Conservation (phyloP, 1,284 basidiomycete genomes). For the Vanrija sp. region DNA sequence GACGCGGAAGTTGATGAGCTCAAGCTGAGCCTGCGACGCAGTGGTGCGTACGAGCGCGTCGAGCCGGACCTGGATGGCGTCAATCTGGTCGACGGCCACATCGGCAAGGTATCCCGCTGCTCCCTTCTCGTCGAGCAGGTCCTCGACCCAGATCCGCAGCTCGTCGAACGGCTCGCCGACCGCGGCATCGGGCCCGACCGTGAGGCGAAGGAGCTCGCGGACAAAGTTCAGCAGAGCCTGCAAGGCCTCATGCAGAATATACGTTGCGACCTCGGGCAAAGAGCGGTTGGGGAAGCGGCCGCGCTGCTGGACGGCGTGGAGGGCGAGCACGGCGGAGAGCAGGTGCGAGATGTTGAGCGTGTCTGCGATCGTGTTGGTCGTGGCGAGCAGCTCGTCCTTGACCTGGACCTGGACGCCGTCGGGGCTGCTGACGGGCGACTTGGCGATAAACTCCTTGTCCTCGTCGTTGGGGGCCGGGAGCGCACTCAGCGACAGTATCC, state of each 20-base stretch:
- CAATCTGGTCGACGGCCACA: conserved; percentile 35
- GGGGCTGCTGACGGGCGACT: conserved; percentile 20
- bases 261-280: conserved; percentile 35
- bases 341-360: conserved; percentile 35
- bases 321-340: conserved; percentile 34
- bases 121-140: conserved; percentile 30
- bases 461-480: conserved; percentile 33
- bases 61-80: conserved; percentile 27
- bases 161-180: conserved; percentile 25
- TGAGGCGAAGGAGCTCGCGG: conserved; percentile 28
- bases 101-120: conserved; percentile 32
- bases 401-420: conserved; percentile 32
- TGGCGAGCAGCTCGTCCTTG: conserved; percentile 32
- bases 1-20: conserved; percentile 35
- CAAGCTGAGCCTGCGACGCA: conserved; percentile 25
- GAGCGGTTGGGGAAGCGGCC: conserved; percentile 34
- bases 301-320: conserved; percentile 34
- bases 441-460: conserved; percentile 36
- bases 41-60: conserved; percentile 21
- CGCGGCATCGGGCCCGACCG: conserved; percentile 22
- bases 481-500: conserved; percentile 35
- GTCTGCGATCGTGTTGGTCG: conserved; percentile 29
- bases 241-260: conserved; percentile 33
- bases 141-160: conserved; percentile 31
- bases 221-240: conserved; percentile 36